Conservation (phyloP, 495 filamentous ascomycete genomes). For the Tuber indicum region DNA sequence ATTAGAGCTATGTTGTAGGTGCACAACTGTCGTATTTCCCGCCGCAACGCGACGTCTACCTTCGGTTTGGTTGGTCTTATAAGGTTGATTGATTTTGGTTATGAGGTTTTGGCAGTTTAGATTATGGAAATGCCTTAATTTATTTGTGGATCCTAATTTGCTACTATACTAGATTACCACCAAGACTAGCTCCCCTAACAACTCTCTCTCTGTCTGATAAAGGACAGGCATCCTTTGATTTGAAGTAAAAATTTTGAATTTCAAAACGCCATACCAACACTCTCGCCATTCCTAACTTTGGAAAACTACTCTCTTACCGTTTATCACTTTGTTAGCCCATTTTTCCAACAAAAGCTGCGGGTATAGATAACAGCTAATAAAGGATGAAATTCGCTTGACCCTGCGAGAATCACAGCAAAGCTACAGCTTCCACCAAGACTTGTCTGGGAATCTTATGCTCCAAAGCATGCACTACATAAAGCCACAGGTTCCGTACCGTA, state of each 20-base stretch:
- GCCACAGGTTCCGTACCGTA: not conserved
- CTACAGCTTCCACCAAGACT: not conserved
- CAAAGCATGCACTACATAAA: not conserved
- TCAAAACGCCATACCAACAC: not conserved
- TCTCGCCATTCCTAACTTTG: not conserved
- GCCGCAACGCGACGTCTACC: too few species aligned
- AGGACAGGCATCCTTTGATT: not conserved
- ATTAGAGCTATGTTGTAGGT: constrained; percentile 30
- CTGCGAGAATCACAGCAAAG: not conserved
- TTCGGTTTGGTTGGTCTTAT: not conserved
- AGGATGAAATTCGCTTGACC: not conserved
- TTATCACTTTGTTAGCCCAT: not conserved
- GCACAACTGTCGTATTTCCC: not conserved
- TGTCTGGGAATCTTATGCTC: not conserved
- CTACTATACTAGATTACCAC: not conserved
- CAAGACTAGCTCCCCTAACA: not conserved
- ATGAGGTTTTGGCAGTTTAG: not conserved
- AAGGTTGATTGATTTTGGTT: not conserved
- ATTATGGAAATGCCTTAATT: not conserved
- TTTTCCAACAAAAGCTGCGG: not conserved
- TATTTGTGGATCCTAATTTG: not conserved
- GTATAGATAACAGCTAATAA: not conserved
- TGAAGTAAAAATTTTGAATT: not conserved
- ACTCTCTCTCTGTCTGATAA: not conserved
- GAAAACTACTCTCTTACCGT: not conserved